phyloP scores from a whole-genome alignment of 495 filamentous ascomycete species.

The Penicillium egyptiacum region DNA sequence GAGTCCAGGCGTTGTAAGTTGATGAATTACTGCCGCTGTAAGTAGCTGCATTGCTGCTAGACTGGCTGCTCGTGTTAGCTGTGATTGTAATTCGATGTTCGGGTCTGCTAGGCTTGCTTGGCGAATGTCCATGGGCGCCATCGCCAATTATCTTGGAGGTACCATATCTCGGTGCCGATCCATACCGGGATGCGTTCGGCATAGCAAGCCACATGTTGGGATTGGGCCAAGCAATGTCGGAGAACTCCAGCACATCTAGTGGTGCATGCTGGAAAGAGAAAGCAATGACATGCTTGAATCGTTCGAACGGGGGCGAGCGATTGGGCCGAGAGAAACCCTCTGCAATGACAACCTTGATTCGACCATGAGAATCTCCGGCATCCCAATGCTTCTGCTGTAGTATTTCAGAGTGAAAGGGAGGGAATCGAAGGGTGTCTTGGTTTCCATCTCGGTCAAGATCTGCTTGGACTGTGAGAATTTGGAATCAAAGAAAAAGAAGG shows the following conservation, averaged over 20 bases:
- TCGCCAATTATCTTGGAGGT: slow-evolving; percentile 32
- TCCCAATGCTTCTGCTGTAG: slow-evolving; percentile 71
- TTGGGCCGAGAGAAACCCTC: slow-evolving; percentile 62
- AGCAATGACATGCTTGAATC: slow-evolving; percentile 69
- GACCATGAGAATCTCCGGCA: slow-evolving; percentile 66
- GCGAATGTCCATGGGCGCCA: slow-evolving; percentile 53
- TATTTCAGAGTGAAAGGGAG: slow-evolving; percentile 69
- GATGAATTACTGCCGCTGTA: slow-evolving; percentile 13
- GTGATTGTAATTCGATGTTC: slow-evolving; percentile 16
- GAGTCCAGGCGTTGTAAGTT: slow-evolving; percentile 28
- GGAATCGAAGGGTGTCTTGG: slow-evolving; percentile 66
- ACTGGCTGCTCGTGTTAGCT: slow-evolving; percentile 17
- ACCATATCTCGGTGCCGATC: slow-evolving; percentile 24
- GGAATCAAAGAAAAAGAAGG: neutral
- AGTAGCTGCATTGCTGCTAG: slow-evolving; percentile 12
- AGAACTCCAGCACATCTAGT: slow-evolving; percentile 73
- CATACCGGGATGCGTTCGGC: slow-evolving; percentile 39
- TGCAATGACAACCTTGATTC: slow-evolving; percentile 75
- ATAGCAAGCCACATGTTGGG: slow-evolving; percentile 64
- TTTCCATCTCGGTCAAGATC: slow-evolving; percentile 62
- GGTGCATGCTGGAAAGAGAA: slow-evolving; percentile 91
- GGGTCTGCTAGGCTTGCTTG: slow-evolving; percentile 30
- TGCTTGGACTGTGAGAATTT: slow-evolving; percentile 26
- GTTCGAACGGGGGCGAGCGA: slow-evolving; percentile 59
- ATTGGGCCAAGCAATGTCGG: slow-evolving; percentile 82